Evolutionary conservation across 2,329 filamentous ascomycete genomes (phyloP).

Genomic region (Hymenoscyphus fraxineus): DNA sequence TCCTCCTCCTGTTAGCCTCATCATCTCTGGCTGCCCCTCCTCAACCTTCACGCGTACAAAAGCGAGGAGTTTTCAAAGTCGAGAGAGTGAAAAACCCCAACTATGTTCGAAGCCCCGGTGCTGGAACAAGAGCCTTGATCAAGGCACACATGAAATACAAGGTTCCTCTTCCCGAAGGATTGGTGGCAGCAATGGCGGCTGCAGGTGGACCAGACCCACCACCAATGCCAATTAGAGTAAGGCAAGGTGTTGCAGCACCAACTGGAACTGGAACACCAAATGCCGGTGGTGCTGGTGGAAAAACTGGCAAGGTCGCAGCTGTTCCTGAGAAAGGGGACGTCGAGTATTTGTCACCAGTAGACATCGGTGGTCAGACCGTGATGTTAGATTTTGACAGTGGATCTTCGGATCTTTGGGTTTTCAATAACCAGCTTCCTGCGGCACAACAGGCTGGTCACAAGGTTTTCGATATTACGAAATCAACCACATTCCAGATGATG

Average conservation of each 20-base stretch:
- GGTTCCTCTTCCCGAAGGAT: conserved; percentile 45
- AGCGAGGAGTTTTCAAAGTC: conserved; percentile 34
- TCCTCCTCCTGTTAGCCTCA: conserved; percentile 46
- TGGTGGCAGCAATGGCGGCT: conserved; percentile 38
- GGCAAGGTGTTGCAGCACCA: conserved; percentile 9
- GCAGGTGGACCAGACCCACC: conserved; percentile 7
- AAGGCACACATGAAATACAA: conserved; percentile 68
- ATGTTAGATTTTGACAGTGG: conserved; percentile 35
- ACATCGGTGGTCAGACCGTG: conserved; percentile 34
- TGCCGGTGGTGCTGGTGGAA: conserved; percentile 36
- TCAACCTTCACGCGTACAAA: conserved; percentile 35
- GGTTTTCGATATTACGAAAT: conserved; percentile 32
- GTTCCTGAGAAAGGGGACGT: conserved; percentile 50
- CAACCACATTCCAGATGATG: conserved; percentile 29
- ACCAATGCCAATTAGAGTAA: conserved; percentile 9
- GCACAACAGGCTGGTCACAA: conserved; percentile 32
- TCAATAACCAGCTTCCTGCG: conserved; percentile 34
- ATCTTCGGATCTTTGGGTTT: conserved; percentile 38
- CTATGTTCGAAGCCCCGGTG: conserved; percentile 37
- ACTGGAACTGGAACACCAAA: conserved; percentile 18
- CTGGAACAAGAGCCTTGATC: conserved; percentile 48
- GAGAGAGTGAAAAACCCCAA: conserved; percentile 37
- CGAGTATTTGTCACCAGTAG: conserved; percentile 30
- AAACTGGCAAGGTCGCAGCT: conserved; percentile 57
- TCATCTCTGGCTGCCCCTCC: conserved; percentile 48